phyloP scores from a whole-genome alignment of 2,329 filamentous ascomycete species.

The Podosphaera fusca region DNA sequence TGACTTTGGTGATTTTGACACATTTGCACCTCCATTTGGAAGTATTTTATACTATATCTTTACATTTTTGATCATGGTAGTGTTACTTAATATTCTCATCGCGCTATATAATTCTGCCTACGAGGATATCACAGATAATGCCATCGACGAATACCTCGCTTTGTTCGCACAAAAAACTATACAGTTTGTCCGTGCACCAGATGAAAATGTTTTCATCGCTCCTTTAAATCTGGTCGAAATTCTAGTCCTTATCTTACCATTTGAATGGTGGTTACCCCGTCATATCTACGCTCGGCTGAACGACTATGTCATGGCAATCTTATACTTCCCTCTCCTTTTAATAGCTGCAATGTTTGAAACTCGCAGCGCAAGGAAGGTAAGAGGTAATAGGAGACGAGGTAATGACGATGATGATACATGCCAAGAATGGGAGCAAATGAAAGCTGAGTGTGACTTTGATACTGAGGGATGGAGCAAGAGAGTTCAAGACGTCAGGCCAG shows the following conservation, averaged over 20 bases:
- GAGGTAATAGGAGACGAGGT: slow-evolving; percentile 50
- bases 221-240: slow-evolving; percentile 90
- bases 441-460: slow-evolving; percentile 52
- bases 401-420: slow-evolving; percentile 74
- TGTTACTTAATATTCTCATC: slow-evolving; percentile 88
- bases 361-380: slow-evolving; percentile 40
- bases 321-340: slow-evolving; percentile 69
- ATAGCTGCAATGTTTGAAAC: slow-evolving; percentile 54
- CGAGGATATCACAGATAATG: slow-evolving; percentile 59
- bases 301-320: slow-evolving; percentile 61
- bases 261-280: slow-evolving; percentile 81
- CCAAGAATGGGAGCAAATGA: slow-evolving; percentile 84
- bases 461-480: slow-evolving; percentile 66
- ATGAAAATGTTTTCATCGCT: slow-evolving; percentile 95
- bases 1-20: slow-evolving; percentile 71
- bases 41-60: slow-evolving; percentile 94
- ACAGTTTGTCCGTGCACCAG: slow-evolving; percentile 86
- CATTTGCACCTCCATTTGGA: slow-evolving; percentile 80
- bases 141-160: slow-evolving; percentile 85
- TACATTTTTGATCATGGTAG: slow-evolving; percentile 87
- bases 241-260: slow-evolving; percentile 49
- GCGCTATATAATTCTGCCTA: slow-evolving; percentile 94
- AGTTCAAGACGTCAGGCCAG: slow-evolving; percentile 52
- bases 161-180: slow-evolving; percentile 87
- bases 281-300: slow-evolving; percentile 59